Percentiles rank a stretch among this genome's conserved stretches.
Evolutionary conservation across 192 early-diverging fungal species (phyloP).

Genomic region (Backusella tarrabulga): DNA sequence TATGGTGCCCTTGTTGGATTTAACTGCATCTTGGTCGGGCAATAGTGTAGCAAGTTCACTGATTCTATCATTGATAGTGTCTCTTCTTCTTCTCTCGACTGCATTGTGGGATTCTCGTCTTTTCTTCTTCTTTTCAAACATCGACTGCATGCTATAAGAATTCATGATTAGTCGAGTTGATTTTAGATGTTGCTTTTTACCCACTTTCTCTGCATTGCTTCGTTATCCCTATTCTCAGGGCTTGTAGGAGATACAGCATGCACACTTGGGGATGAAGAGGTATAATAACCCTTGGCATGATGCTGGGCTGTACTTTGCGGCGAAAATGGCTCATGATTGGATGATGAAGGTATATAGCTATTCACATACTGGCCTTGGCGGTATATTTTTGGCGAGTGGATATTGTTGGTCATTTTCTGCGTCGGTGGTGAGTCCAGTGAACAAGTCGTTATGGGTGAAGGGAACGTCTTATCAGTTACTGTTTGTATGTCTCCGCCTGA

Average conservation of each 20-base stretch:
- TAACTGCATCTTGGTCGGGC: conserved; percentile 75
- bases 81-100: conserved; percentile 91
- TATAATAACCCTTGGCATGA: not conserved
- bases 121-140: conserved; percentile 83
- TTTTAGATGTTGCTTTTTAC: not conserved
- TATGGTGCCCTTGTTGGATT: conserved; percentile 95
- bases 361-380: not conserved
- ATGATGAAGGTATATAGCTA: not conserved
- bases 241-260: conserved; percentile 21
- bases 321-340: not conserved
- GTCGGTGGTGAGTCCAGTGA: conserved; percentile 26
- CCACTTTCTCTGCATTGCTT: conserved; percentile 25
- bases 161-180: not conserved
- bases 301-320: not conserved
- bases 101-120: conserved; percentile 97
- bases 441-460: conserved; percentile 24
- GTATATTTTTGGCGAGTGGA: not conserved
- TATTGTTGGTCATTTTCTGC: conserved; percentile 9
- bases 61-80: conserved; percentile 98
- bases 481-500: not conserved
- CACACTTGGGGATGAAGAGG: not conserved
- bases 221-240: conserved; percentile 11
- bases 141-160: conserved; percentile 30
- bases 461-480: conserved; percentile 15
- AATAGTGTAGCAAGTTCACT: conserved; percentile 82